Percentiles rank a stretch among this genome's conserved stretches.
phyloP scores from a whole-genome alignment of 768 basidiomycete genomes.

The Mycena alexandri region DNA sequence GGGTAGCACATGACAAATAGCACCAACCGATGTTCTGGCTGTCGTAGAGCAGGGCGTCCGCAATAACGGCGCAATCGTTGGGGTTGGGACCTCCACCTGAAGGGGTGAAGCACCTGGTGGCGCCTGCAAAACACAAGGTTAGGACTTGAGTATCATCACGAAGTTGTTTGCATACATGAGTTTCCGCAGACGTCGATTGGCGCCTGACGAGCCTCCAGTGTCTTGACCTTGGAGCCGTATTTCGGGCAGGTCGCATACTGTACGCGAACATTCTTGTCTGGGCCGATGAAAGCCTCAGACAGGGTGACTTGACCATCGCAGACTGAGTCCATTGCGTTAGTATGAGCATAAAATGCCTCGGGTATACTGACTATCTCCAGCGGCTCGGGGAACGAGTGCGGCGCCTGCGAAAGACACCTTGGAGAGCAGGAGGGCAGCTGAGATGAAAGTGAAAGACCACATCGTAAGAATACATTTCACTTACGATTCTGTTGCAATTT shows the following conservation, averaged over 20 bases:
- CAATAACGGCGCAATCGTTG: constrained; percentile 62
- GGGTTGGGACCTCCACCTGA: constrained; percentile 62
- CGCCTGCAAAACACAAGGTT: constrained; percentile 43
- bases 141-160: too few relatives aligned
- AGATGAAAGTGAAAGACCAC: too few relatives aligned
- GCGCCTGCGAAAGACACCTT: too few relatives aligned
- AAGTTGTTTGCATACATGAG: constrained; percentile 46
- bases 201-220: constrained; percentile 42
- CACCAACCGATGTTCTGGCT: constrained; percentile 59
- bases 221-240: constrained; percentile 15
- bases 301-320: constrained; percentile 42
- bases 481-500: too few relatives aligned
- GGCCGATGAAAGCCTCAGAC: constrained; percentile 53
- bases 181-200: constrained; percentile 57
- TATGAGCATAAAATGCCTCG: too few relatives aligned
- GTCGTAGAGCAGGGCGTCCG: too few relatives aligned
- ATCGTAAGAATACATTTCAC: too few relatives aligned
- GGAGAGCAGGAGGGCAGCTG: too few relatives aligned
- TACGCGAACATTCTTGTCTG: constrained; percentile 57
- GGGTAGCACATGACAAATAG: neutral
- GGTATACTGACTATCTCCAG: too few relatives aligned
- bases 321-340: too few relatives aligned
- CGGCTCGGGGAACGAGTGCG: too few relatives aligned
- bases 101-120: constrained; percentile 60
- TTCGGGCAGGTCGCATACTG: constrained; percentile 51